Conservation (phyloP, 768 basidiomycete genomes). For the Collybiopsis luxurians region DNA sequence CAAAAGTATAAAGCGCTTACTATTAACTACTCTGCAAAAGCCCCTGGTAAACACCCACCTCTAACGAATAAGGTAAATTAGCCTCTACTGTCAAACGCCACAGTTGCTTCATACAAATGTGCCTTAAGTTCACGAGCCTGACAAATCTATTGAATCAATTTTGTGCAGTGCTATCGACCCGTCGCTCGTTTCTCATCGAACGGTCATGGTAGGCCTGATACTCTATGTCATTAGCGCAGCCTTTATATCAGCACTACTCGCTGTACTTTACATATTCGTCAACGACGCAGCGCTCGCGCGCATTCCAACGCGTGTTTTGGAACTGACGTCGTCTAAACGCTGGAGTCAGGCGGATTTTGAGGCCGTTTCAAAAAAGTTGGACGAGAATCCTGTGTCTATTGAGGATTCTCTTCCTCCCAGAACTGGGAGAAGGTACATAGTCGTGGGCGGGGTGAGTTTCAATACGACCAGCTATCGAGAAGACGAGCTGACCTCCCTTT, state of each 20-base stretch:
- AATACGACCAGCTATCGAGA: neutral
- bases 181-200: no score
- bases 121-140: no score
- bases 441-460: slow-evolving; percentile 34
- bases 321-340: neutral
- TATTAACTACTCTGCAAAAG: no score
- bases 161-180: no score
- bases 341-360: neutral
- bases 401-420: slow-evolving; percentile 27
- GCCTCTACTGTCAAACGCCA: no score
- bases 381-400: neutral
- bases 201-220: no score
- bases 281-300: neutral
- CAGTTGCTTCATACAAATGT: no score
- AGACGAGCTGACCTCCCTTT: no score
- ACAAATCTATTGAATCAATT: no score
- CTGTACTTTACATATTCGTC: neutral
- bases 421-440: slow-evolving; percentile 39
- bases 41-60: no score
- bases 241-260: neutral
- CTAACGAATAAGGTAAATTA: no score
- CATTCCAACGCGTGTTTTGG: neutral
- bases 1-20: no score
- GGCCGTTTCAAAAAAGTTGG: neutral
- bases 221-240: neutral